phyloP scores from a whole-genome alignment of 306 rosid species.

The Dalbergia cultrata region DNA sequence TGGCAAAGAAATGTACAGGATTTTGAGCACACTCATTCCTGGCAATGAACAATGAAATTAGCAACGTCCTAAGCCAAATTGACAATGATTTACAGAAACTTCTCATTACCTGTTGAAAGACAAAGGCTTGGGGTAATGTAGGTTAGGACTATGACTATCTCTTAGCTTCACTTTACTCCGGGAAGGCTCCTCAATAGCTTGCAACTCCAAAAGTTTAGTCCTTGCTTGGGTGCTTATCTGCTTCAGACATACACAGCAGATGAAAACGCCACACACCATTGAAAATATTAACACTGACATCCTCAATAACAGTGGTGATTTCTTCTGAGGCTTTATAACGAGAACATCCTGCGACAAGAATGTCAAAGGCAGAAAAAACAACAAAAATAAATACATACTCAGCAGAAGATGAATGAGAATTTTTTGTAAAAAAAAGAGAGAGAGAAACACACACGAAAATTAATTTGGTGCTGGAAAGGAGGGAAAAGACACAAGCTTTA shows the following conservation, averaged over 20 bases:
- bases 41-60: conserved; percentile 41
- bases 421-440: too few species aligned
- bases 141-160: conserved; percentile 43
- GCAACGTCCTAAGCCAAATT: conserved; percentile 22
- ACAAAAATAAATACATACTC: neutral
- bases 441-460: neutral
- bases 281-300: conserved; percentile 76
- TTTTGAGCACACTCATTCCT: conserved; percentile 82
- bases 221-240: conserved; percentile 68
- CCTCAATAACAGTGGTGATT: conserved; percentile 71
- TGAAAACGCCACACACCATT: conserved; percentile 76
- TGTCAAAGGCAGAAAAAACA: neutral
- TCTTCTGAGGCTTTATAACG: conserved; percentile 74
- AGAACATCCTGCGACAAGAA: conserved; percentile 65
- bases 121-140: conserved; percentile 78
- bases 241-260: conserved; percentile 74
- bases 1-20: conserved; percentile 85
- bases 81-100: conserved; percentile 12
- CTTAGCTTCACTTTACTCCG: conserved; percentile 31
- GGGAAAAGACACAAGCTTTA: neutral
- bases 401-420: neutral
- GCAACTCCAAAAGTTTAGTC: conserved; percentile 60
- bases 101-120: conserved; percentile 76
- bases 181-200: conserved; percentile 57
- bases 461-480: neutral